phyloP scores from a whole-genome alignment of 164 flowering plant genomes.

The Magnolia kwangsiensis region DNA sequence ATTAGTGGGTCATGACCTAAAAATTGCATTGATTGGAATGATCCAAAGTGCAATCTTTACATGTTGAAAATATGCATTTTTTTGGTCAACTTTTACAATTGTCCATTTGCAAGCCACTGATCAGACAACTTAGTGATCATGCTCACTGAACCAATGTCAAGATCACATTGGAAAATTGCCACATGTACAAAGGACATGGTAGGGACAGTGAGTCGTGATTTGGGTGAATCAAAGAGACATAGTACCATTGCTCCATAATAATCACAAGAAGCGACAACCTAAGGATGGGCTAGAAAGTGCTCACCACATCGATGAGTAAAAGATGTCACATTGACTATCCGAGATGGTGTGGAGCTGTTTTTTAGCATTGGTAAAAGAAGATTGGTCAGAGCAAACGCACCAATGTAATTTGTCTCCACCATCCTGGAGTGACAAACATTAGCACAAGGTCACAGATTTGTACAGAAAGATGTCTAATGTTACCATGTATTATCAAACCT shows the following conservation, averaged over 20 bases:
- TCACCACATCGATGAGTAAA: slow-evolving; percentile 85
- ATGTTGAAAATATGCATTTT: not conserved
- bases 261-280: not conserved
- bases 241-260: not conserved
- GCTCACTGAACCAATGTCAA: not conserved
- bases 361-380: slow-evolving; percentile 72
- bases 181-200: not conserved
- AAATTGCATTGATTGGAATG: not conserved
- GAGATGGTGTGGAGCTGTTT: slow-evolving; percentile 65
- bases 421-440: slow-evolving; percentile 43
- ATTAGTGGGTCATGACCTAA: not conserved
- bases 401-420: slow-evolving; percentile 85
- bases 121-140: too few species aligned
- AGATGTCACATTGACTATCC: slow-evolving; percentile 84
- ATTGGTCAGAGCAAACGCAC: slow-evolving; percentile 72
- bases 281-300: slow-evolving; percentile 7
- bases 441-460: slow-evolving; percentile 5
- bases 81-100: not conserved
- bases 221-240: not conserved
- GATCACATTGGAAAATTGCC: not conserved
- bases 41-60: not conserved
- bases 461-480: not conserved
- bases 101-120: not conserved
- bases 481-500: not conserved
- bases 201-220: not conserved